Evolutionary conservation across 768 basidiomycete species (phyloP), one percentile per base, ranked within the genome.

Genomic region (Suillus cothurnatus): DNA sequence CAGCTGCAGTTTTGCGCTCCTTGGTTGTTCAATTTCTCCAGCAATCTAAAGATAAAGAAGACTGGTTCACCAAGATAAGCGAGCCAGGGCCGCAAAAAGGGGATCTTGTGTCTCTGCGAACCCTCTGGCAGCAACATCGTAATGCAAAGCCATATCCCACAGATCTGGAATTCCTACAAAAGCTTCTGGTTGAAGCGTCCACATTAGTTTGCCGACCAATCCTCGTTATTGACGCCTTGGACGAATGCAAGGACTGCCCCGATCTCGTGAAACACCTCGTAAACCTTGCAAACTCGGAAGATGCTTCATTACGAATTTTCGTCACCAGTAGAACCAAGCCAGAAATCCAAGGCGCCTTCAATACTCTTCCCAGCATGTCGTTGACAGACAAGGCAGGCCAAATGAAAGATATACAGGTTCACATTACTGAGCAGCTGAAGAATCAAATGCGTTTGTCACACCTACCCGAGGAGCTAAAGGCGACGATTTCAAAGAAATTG

Each of bases 1-100:
- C 64, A 2, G 17, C 47, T 14, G 62, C 71, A 41, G 59, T 70
- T n/a, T 53, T 72, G 56, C 65, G 70, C 15, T 71, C 72, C 6
- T 9, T 73, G 0, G 53, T 71, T 17, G 62, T 56, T 9, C 72
- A 72, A 32, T 15, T 69, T 6, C 39, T 39, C 6, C 14, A 8
- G 9, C 15, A 31, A 21, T 53, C 39, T 39, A 6, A 39, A 39
- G 39, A 15, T 1, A 34, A 9, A n/a, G n/a, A n/a, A n/a, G 15
- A 39, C 28, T 53, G 26, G 52, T 9, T 53, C 28, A 2, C 52
- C 1, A 19, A 52, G 17, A 28, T 52, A 7, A 1, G 15, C 50
- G 15, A 52, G 50, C 14, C 15, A 34, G 32, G 32, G 32, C 32
- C 9, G 26, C 26, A 52, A 52, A 8, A 52, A 17, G 39, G 4